phyloP scores from a whole-genome alignment of 129 eudicot species.

The Lactuca sativa region DNA sequence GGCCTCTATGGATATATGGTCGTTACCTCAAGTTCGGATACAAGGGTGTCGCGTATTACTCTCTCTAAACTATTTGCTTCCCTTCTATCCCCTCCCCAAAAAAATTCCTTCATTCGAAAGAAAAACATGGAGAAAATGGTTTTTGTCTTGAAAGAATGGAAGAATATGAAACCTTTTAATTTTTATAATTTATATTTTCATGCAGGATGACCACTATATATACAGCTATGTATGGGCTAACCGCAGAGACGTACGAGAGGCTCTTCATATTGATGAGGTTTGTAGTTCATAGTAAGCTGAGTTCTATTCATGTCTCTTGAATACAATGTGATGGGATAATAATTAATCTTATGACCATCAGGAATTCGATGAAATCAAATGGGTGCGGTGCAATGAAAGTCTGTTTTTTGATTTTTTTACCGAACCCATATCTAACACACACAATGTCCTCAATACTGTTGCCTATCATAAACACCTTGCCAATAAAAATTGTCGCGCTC shows the following conservation, averaged over 20 bases:
- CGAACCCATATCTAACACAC: not conserved
- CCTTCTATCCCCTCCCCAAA: not conserved
- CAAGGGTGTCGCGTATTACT: slow-evolving; percentile 29
- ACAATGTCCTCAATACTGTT: slow-evolving; percentile 11
- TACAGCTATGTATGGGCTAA: slow-evolving; percentile 23
- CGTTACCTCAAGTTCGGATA: slow-evolving; percentile 10
- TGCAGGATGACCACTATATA: slow-evolving; percentile 14
- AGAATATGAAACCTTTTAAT: too few species aligned
- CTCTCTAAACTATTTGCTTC: not conserved
- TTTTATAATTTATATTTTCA: not conserved
- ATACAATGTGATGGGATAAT: not conserved
- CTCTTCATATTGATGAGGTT: slow-evolving; percentile 26
- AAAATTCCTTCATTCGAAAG: too few species aligned
- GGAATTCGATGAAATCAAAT: slow-evolving; percentile 18
- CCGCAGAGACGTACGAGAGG: slow-evolving; percentile 28
- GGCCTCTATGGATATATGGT: not conserved
- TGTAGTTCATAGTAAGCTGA: not conserved
- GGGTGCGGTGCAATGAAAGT: slow-evolving; percentile 27
- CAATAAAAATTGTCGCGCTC: slow-evolving; percentile 17
- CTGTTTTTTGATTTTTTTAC: not conserved
- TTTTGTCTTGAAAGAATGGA: too few species aligned
- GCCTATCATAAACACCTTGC: slow-evolving; percentile 20
- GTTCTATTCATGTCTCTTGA: not conserved
- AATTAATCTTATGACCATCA: slow-evolving; percentile 6
- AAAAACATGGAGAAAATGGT: too few species aligned